Conservation (phyloP, 305 asterid genomes). For the Fraxinus latifolia region DNA sequence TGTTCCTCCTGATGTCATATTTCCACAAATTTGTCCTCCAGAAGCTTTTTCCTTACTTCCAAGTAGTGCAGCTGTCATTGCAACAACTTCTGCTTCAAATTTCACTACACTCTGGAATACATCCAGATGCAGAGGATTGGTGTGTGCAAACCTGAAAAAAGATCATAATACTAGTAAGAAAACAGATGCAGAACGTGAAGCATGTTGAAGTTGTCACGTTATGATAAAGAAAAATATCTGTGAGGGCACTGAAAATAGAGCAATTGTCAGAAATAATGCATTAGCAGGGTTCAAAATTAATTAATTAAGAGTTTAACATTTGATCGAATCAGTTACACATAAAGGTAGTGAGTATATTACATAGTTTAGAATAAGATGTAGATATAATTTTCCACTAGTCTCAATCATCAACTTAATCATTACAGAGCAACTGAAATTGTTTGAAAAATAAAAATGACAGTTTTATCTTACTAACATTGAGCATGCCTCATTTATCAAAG, state of each 20-base stretch:
- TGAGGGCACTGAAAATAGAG: neutral
- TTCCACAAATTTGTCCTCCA: slow-evolving; percentile 91
- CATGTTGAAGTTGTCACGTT: neutral
- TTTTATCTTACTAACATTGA: slow-evolving; percentile 71
- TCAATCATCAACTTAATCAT: neutral
- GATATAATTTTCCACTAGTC: neutral
- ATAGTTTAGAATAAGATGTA: slow-evolving; percentile 6
- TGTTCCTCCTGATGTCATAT: slow-evolving; percentile 99
- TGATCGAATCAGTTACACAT: neutral
- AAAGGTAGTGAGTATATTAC: neutral
- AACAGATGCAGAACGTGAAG: neutral
- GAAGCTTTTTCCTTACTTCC: slow-evolving; percentile 80
- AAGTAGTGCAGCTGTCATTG: slow-evolving; percentile 89
- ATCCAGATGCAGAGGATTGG: slow-evolving; percentile 92
- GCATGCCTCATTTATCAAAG: slow-evolving; percentile 95
- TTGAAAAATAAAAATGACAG: neutral
- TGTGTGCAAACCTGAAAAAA: slow-evolving; percentile 85
- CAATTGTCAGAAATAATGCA: neutral
- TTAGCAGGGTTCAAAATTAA: neutral
- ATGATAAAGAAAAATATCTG: neutral
- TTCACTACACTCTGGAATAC: slow-evolving; percentile 89
- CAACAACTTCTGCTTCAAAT: slow-evolving; percentile 93
- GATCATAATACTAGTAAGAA: slow-evolving; percentile 16
- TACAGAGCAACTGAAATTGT: slow-evolving; percentile 7
- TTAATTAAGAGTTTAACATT: neutral